Evolutionary conservation across 352 stramenopile species (phyloP).

Genomic region (Pythium graminicola): DNA sequence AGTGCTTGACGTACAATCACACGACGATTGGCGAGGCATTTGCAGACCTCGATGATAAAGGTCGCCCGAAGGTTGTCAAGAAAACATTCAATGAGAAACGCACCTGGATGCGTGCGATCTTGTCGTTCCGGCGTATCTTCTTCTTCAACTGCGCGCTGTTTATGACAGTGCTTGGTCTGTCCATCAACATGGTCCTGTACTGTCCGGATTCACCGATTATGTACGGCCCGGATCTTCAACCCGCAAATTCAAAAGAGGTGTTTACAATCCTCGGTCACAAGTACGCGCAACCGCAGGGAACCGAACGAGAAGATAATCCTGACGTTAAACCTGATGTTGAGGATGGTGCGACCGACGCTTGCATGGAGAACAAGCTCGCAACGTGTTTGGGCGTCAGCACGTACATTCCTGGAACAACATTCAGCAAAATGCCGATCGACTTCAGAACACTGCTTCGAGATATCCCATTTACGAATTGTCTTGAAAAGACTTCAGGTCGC

Average conservation of each 20-base stretch:
- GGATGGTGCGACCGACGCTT: conserved; percentile 13
- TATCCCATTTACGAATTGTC: conserved; percentile 67
- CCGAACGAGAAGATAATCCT: background rate
- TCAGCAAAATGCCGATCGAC: conserved; percentile 49
- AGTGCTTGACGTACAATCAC: conserved; percentile 73
- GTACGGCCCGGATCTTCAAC: conserved; percentile 52
- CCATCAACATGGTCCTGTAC: conserved; percentile 71
- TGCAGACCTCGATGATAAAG: conserved; percentile 73
- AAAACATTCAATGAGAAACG: conserved; percentile 83
- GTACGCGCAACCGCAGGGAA: conserved; percentile 24
- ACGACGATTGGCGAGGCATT: conserved; percentile 66
- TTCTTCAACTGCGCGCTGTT: conserved; percentile 77
- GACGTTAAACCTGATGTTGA: background rate
- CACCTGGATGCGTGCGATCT: conserved; percentile 63
- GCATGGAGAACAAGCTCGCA: conserved; percentile 60
- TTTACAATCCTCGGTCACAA: conserved; percentile 69
- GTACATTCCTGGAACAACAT: conserved; percentile 27
- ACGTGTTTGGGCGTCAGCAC: conserved; percentile 60
- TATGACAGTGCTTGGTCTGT: conserved; percentile 49
- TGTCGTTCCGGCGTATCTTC: conserved; percentile 81
- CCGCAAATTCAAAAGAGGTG: conserved; percentile 27
- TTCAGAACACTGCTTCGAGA: conserved; percentile 61
- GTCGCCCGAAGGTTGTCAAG: conserved; percentile 69
- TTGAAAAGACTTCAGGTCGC: conserved; percentile 46
- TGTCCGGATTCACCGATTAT: conserved; percentile 74